These are phyloP conservation scores for Termitomyces sp. DNA, from an alignment of 768 basidiomycete genomes.

Conservation along the genomic window DNA sequence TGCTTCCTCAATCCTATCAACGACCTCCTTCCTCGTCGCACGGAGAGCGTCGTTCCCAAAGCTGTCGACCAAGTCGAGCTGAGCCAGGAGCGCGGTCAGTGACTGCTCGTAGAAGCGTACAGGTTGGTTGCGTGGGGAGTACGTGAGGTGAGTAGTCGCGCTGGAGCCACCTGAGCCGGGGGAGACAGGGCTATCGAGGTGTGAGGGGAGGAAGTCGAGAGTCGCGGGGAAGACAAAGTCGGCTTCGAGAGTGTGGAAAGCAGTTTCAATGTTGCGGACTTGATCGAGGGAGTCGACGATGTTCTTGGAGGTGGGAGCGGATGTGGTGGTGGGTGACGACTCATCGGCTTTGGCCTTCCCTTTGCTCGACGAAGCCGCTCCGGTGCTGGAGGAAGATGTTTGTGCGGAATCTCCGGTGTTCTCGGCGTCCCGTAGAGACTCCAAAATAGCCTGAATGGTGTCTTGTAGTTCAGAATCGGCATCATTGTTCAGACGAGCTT, in stretches of 20 bases:
- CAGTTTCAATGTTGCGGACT: conserved; percentile 38
- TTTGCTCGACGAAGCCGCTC: conserved; percentile 19
- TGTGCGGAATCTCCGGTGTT: neutral
- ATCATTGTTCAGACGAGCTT: conserved; percentile 27
- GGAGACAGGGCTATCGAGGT: conserved; percentile 21
- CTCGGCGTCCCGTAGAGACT: conserved; percentile 25
- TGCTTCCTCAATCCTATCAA: conserved; percentile 51
- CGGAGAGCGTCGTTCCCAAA: conserved; percentile 54
- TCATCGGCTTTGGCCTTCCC: conserved; percentile 33
- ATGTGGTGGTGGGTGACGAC: conserved; percentile 7
- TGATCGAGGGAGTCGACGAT: conserved; percentile 32
- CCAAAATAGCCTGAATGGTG: conserved; percentile 36
- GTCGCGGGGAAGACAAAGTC: conserved; percentile 38
- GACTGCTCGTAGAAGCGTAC: conserved; percentile 62
- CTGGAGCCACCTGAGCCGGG: conserved; percentile 15
- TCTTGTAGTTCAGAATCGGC: conserved; percentile 32
- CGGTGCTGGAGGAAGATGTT: neutral
- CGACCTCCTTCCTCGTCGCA: conserved; percentile 49
- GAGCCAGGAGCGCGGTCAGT: conserved; percentile 49
- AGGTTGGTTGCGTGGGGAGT: conserved; percentile 54
- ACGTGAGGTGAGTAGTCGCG: conserved; percentile 42
- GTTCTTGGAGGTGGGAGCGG: conserved; percentile 23
- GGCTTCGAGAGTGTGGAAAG: conserved; percentile 31
- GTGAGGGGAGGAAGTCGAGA: conserved; percentile 38
- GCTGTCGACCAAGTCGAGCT: conserved; percentile 60